phyloP scores from a whole-genome alignment of 2,329 filamentous ascomycete genomes.

The Fusarium protoensiforme region DNA sequence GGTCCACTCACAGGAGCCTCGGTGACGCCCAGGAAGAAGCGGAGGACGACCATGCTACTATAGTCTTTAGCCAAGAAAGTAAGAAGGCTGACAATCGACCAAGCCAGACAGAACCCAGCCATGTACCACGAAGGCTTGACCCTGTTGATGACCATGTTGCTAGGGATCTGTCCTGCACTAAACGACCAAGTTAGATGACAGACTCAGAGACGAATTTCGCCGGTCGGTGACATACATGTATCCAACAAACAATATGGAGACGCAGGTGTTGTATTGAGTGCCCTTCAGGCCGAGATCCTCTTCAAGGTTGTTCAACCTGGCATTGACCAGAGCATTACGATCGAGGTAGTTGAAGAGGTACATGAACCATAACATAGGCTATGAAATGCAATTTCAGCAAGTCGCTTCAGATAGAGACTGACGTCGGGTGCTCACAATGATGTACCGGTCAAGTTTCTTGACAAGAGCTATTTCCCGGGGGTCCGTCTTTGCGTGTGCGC shows the following conservation, averaged over 20 bases:
- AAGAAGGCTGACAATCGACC: conserved; percentile 54
- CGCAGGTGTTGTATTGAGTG: conserved; percentile 47
- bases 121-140: conserved; percentile 58
- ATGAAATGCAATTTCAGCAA: neutral
- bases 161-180: conserved; percentile 47
- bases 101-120: conserved; percentile 47
- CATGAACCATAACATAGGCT: conserved; percentile 51
- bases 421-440: conserved; percentile 4
- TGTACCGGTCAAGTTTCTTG: conserved; percentile 32
- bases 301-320: conserved; percentile 63
- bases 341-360: conserved; percentile 58
- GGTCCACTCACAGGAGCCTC: conserved; percentile 47
- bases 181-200: neutral
- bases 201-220: neutral
- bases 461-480: conserved; percentile 33
- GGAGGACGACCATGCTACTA: conserved; percentile 53
- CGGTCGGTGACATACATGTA: conserved; percentile 35
- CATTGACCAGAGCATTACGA: conserved; percentile 66
- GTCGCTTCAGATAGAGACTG: neutral
- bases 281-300: conserved; percentile 60
- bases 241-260: conserved; percentile 51
- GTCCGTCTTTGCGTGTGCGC: conserved; percentile 34
- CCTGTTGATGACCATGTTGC: conserved; percentile 53
- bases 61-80: conserved; percentile 56
- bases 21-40: conserved; percentile 54